Evolutionary conservation across 495 filamentous ascomycete species (phyloP), one percentile per base, ranked within the genome.

Genomic region (Aspergillus mulundensis): DNA sequence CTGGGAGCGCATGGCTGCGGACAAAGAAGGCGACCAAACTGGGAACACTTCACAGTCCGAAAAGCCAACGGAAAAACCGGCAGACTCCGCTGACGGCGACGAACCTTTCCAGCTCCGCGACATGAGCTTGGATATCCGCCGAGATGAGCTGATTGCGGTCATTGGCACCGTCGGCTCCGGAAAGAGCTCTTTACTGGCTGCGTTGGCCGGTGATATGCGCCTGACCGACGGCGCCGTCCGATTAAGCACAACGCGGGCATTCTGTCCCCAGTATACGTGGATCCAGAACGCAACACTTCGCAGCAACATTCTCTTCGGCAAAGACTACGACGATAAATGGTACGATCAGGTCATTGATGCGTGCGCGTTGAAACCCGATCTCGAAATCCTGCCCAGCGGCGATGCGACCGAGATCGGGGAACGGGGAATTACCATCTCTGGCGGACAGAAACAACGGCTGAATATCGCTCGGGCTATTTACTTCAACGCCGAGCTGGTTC

Each of bases 261-360:
- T 95, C 61, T 98, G 94, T 61, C 91, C 94, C 0, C 94, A 98
- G 63, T 95, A 94, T 64, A 89, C 94, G 3, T 98, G 94, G 94
- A 97, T 98, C 44, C 92, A 97, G 63, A 98, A 97, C 62, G 76
- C 90, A 0, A 87, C 85, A 14, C 85, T 97, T 5, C 84, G 80
- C 54, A 81, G 95, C 50, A 98, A 98, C 61, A 94, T 98, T 53
- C 65, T 95, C 1, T 97, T 98, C 61, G 93, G 93, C 1, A 90
- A 88, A 61, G 83, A 64, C 1, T 77, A 68, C 41, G 71, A 84
- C 36, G 58, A 75, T 23, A 50, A 43, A 14, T 79, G 83, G 73
- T 89, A 87, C 57, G 69, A 77, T 18, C 57, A 77, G 34, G 84
- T 87, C 2, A 54, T 84, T 12, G 72, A 84, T 36, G 79, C 79